Evolutionary conservation across 2,329 filamentous ascomycete genomes (phyloP), one percentile per base, ranked within the genome.

Genomic region (Aspergillus terreus): DNA sequence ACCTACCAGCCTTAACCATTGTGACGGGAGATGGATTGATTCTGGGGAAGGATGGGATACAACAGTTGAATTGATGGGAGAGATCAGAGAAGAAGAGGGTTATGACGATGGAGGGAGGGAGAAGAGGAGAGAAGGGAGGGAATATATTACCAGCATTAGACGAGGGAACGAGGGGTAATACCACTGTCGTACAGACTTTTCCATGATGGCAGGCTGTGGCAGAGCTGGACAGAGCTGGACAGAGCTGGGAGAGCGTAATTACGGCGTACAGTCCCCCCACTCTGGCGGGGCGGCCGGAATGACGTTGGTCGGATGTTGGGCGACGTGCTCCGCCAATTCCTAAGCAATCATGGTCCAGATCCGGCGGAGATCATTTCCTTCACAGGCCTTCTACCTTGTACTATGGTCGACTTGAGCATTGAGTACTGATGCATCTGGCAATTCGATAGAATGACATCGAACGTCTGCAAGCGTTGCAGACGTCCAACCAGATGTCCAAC

Each of bases 1-100:
- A 83, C 88, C 71, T 84, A 95, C 90, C 90, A 80, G 92, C 92
- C 84, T 96, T 96, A 82, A 96, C 92, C 92, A 96, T 96, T 85
- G 85, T 96, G 87, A 79, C 78, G 79, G 78, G 79, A 76, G 71
- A 55, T 63, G 58, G 51, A 46, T 63, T 63, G 41, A 49, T 56
- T 53, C 56, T 56, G 15, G 17, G 46, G 44, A 47, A 45, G 52
- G 35, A 30, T 30, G 27, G 27, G 27, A 30, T 30, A 30, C 27
- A 30, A 7, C 6, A 44, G 46, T 43, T 42, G 41, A 15, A 51
- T 52, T 47, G 56, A 53, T 47, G 35, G 51, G 49, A 33, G 27
- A 44, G 38, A 42, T 10, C 15, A 45, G 40, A 53, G 54, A 49
- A 54, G 53, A 49, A 36, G 47, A 17, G 40, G 40, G 9, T 17